A percentile compares a stretch with the other conserved stretches of the same genome.
These are phyloP conservation scores for Hamamelis virginiana DNA, from an alignment of 164 flowering plant species.

Conservation along the genomic window DNA sequence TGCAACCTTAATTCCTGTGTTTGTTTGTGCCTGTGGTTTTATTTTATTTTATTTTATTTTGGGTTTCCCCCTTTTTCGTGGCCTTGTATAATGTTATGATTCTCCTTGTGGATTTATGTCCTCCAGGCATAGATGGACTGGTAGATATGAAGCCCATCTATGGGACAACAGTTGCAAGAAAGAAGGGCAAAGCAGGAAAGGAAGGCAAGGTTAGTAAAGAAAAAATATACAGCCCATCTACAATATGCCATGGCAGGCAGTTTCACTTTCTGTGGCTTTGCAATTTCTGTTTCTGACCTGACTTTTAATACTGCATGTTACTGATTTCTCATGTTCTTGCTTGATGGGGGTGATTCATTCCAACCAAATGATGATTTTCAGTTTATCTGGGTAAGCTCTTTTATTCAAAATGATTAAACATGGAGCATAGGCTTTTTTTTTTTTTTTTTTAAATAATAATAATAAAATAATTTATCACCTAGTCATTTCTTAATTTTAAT, in stretches of 20 bases:
- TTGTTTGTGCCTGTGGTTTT: background rate
- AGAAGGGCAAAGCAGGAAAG: slow-evolving; percentile 72
- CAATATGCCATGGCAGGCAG: background rate
- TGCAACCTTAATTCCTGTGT: no score
- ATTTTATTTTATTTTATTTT: background rate
- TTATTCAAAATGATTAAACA: background rate
- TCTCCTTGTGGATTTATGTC: background rate
- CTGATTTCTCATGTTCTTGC: slow-evolving; percentile 17
- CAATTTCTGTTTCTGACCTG: slow-evolving; percentile 1
- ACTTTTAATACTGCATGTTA: background rate
- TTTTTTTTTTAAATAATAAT: no score
- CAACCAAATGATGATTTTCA: slow-evolving; percentile 27
- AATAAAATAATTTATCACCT: slow-evolving; percentile 2
- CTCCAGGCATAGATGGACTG: slow-evolving; percentile 76
- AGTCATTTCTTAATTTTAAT: slow-evolving; percentile 12
- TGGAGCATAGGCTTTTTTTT: no score
- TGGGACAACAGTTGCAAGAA: slow-evolving; percentile 83
- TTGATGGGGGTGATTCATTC: slow-evolving; percentile 17
- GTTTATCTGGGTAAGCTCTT: slow-evolving; percentile 61
- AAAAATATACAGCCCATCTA: no score
- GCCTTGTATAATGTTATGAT: background rate
- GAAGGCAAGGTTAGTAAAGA: slow-evolving; percentile 57
- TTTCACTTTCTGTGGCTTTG: background rate
- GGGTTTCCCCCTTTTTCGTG: background rate
- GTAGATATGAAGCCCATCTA: slow-evolving; percentile 73